Evolutionary conservation across 2,329 filamentous ascomycete genomes (phyloP).

Genomic region (Lojkania enalia): DNA sequence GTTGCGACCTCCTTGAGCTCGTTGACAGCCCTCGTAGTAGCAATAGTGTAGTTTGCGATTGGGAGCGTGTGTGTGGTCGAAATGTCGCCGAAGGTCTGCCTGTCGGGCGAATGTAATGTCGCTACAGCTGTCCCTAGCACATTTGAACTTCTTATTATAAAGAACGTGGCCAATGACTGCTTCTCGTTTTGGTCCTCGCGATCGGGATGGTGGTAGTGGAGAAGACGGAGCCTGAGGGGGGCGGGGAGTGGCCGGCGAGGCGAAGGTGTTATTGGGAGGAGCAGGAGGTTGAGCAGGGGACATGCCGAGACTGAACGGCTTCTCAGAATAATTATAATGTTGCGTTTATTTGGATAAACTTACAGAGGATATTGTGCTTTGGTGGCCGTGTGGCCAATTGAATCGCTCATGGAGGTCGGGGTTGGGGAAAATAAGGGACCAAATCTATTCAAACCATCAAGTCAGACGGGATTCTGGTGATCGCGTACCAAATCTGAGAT

Average conservation of each 20-base stretch:
- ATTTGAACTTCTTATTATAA: slow-evolving; percentile 27
- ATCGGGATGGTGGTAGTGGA: neutral
- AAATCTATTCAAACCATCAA: neutral
- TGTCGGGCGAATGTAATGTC: slow-evolving; percentile 30
- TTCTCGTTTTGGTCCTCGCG: slow-evolving; percentile 3
- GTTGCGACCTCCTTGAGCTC: slow-evolving; percentile 22
- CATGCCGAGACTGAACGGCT: neutral
- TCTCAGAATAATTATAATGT: too few species aligned
- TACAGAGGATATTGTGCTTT: neutral
- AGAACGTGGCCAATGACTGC: slow-evolving; percentile 31
- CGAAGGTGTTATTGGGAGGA: neutral
- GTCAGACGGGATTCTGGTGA: slow-evolving; percentile 20
- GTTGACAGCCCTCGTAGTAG: slow-evolving; percentile 19
- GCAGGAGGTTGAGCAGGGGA: neutral
- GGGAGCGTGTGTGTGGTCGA: slow-evolving; percentile 22
- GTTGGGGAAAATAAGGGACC: neutral
- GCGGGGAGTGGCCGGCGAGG: neutral
- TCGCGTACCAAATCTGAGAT: slow-evolving; percentile 13
- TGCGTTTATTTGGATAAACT: neutral
- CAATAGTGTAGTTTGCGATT: slow-evolving; percentile 29
- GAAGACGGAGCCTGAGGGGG: neutral
- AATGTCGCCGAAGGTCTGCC: slow-evolving; percentile 38
- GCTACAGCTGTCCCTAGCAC: slow-evolving; percentile 21
- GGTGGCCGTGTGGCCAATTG: neutral
- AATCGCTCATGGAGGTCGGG: neutral